Conservation (phyloP, 73 alveolate genomes). For the Vitrella brassicaformis region DNA sequence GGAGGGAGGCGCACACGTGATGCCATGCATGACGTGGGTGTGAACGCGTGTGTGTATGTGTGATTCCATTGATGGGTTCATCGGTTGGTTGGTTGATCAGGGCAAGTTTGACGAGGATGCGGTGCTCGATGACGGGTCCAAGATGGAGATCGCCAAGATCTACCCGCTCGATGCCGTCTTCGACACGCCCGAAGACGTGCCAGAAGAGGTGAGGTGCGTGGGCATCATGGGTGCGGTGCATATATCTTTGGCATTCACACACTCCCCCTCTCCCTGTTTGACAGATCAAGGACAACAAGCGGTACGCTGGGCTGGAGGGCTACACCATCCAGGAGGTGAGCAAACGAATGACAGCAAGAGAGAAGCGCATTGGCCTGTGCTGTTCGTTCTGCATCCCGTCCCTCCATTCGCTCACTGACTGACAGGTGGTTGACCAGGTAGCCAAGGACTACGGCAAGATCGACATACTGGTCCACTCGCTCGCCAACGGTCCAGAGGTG, state of each 20-base stretch:
- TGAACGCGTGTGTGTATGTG: not conserved
- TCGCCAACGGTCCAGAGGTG: constrained; percentile 35
- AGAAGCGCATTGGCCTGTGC: not conserved
- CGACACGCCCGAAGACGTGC: constrained; percentile 31
- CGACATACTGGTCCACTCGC: constrained; percentile 32
- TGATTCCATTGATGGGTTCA: not conserved
- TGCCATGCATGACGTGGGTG: not conserved
- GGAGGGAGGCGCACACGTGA: not conserved
- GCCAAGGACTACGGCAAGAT: not conserved
- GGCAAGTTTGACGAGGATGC: not conserved
- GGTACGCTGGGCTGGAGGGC: constrained; percentile 14
- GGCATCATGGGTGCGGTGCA: too few species aligned
- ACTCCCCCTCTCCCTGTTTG: too few species aligned
- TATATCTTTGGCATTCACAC: too few species aligned
- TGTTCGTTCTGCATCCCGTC: not conserved
- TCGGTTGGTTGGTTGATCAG: not conserved
- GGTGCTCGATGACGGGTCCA: not conserved
- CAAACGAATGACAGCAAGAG: not conserved
- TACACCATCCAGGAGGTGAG: constrained; percentile 20
- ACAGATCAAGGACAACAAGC: constrained; percentile 19
- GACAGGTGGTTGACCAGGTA: not conserved
- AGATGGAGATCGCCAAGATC: constrained; percentile 12
- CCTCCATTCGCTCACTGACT: not conserved
- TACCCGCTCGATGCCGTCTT: constrained; percentile 36
- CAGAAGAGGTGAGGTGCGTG: constrained; percentile 21